These are phyloP conservation scores for Wickerhamiella dianesei DNA, from an alignment of 805 yeast genomes.

Conservation along the genomic window DNA sequence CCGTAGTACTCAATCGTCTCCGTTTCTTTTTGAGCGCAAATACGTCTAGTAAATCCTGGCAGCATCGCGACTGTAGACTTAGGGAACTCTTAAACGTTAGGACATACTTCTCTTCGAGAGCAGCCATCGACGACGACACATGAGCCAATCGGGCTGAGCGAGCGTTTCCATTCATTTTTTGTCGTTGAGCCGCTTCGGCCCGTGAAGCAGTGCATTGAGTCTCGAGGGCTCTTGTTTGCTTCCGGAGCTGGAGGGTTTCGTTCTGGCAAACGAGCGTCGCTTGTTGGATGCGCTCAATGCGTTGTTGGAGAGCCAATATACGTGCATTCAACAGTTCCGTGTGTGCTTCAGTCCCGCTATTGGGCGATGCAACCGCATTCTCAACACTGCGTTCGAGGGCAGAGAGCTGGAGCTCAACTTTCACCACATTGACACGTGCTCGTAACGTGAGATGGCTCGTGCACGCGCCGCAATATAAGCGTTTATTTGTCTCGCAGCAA, in stretches of 20 bases:
- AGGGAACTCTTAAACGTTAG: slow-evolving; percentile 14
- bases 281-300: slow-evolving; percentile 9
- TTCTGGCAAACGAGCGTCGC: slow-evolving; percentile 11
- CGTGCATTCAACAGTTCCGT: slow-evolving; percentile 13
- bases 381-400: slow-evolving; percentile 10
- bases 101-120: slow-evolving; percentile 14
- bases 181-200: not conserved
- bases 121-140: not conserved
- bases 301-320: slow-evolving; percentile 11
- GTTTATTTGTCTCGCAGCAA: slow-evolving; percentile 15
- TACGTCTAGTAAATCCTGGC: slow-evolving; percentile 16
- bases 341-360: slow-evolving; percentile 10
- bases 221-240: slow-evolving; percentile 6
- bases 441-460: slow-evolving; percentile 14
- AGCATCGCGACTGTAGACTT: slow-evolving; percentile 16
- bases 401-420: slow-evolving; percentile 14
- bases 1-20: slow-evolving; percentile 6
- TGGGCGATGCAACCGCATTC: slow-evolving; percentile 7
- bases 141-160: not conserved
- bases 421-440: slow-evolving; percentile 18
- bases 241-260: slow-evolving; percentile 8
- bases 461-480: slow-evolving; percentile 19
- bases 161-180: not conserved
- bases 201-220: not conserved
- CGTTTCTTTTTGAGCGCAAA: slow-evolving; percentile 17